Conservation (phyloP, 192 early-diverging fungal genomes). For the Lobosporangium transversale region DNA sequence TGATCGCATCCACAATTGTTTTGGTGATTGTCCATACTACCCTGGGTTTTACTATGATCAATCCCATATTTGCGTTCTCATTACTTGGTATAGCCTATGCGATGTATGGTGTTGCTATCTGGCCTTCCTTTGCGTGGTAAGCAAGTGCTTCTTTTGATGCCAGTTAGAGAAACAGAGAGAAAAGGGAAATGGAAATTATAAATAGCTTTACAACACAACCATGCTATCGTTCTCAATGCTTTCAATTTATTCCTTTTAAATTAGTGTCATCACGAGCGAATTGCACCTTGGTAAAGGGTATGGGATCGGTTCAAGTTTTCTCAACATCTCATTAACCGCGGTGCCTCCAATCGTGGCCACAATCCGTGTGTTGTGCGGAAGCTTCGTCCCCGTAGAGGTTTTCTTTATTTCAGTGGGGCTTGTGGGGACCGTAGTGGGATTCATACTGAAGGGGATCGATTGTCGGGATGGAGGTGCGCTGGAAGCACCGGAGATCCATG, state of each 20-base stretch:
- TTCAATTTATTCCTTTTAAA: neutral
- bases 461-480: conserved; percentile 25
- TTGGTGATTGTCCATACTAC: conserved; percentile 59
- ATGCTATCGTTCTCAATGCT: neutral
- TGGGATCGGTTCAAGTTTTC: conserved; percentile 66
- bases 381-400: conserved; percentile 49
- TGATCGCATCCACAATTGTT: conserved; percentile 56
- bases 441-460: conserved; percentile 25
- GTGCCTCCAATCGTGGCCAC: conserved; percentile 70
- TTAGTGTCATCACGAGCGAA: conserved; percentile 58
- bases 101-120: conserved; percentile 67
- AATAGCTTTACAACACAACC: too few relatives aligned
- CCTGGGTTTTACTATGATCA: conserved; percentile 57
- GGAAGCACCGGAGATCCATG: conserved; percentile 39
- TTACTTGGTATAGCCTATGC: conserved; percentile 66
- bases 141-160: too few relatives aligned
- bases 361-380: conserved; percentile 52
- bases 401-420: conserved; percentile 47
- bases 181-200: too few relatives aligned
- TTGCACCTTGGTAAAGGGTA: conserved; percentile 75
- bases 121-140: conserved; percentile 70
- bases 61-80: conserved; percentile 60
- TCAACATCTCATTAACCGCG: conserved; percentile 65
- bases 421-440: conserved; percentile 36
- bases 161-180: too few relatives aligned